These are phyloP conservation scores for Suillus subalutaceus DNA, from an alignment of 768 basidiomycete genomes.

Conservation along the genomic window DNA sequence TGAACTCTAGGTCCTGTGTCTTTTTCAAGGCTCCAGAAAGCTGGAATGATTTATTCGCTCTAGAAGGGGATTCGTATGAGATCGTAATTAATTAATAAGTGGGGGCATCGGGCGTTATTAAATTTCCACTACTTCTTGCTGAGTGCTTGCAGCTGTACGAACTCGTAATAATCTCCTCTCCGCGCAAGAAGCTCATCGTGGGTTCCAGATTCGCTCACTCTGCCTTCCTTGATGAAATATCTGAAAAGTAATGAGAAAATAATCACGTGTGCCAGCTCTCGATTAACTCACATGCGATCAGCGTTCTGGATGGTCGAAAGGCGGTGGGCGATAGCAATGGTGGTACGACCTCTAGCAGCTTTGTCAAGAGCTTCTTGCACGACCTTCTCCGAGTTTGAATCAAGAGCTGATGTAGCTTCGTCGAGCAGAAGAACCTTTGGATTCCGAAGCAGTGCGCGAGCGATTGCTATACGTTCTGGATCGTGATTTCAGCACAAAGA, in stretches of 20 bases:
- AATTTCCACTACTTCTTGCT: conserved; percentile 38
- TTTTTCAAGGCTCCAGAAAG: neutral
- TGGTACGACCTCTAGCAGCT: conserved; percentile 91
- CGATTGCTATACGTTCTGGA: conserved; percentile 76
- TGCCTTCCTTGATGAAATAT: conserved; percentile 88
- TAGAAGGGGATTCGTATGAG: neutral
- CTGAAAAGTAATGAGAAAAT: conserved; percentile 38
- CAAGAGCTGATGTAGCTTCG: conserved; percentile 90
- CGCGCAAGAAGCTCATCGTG: conserved; percentile 77
- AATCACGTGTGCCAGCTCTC: neutral
- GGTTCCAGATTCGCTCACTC: conserved; percentile 83
- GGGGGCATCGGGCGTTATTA: neutral
- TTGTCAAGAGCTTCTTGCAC: conserved; percentile 94
- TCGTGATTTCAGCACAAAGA: conserved; percentile 2
- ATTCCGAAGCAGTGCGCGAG: conserved; percentile 85
- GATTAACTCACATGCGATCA: conserved; percentile 73
- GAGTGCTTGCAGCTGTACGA: conserved; percentile 81
- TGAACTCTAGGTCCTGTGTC: neutral
- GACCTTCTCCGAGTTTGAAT: conserved; percentile 90
- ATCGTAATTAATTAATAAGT: neutral
- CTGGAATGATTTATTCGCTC: too few relatives aligned
- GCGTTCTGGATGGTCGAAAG: conserved; percentile 95
- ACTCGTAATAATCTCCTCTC: conserved; percentile 79
- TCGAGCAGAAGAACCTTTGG: conserved; percentile 88
- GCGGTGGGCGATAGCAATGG: conserved; percentile 94